These are phyloP conservation scores for Podosphaera aphanis DNA, from an alignment of 2,329 filamentous ascomycete species.

Conservation along the genomic window DNA sequence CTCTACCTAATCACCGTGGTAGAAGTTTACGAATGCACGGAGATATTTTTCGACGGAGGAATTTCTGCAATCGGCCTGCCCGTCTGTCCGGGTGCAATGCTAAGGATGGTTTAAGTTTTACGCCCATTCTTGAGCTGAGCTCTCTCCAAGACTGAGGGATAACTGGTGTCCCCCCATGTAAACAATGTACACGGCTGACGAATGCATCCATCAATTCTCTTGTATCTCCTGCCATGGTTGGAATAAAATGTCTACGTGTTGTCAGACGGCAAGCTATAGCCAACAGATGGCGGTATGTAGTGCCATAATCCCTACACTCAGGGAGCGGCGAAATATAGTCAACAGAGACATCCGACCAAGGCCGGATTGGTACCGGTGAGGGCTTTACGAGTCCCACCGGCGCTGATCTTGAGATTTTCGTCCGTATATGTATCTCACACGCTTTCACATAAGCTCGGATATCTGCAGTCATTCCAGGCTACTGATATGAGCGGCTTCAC, in stretches of 20 bases:
- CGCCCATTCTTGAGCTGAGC: neutral
- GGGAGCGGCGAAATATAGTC: neutral
- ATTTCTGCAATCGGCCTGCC: too few species aligned
- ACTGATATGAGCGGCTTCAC: neutral
- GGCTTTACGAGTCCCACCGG: slow-evolving; percentile 2
- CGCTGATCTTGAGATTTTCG: neutral
- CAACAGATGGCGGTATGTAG: neutral
- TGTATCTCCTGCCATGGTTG: neutral
- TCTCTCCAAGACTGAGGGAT: too few species aligned
- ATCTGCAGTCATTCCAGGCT: neutral
- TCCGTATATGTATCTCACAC: neutral
- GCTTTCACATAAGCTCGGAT: neutral
- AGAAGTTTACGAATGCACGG: slow-evolving; percentile 3
- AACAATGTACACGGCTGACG: neutral
- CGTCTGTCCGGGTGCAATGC: slow-evolving; percentile 6
- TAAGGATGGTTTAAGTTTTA: slow-evolving; percentile 1
- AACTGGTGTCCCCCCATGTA: slow-evolving; percentile 4
- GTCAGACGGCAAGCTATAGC: too few species aligned
- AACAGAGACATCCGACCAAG: slow-evolving; percentile 3
- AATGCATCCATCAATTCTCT: neutral
- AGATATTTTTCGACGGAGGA: too few species aligned
- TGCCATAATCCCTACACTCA: neutral
- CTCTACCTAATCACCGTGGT: slow-evolving; percentile 5
- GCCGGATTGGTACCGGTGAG: neutral
- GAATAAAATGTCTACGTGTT: too few species aligned